phyloP scores from a whole-genome alignment of 495 filamentous ascomycete species.

The Aspergillus biplanus region DNA sequence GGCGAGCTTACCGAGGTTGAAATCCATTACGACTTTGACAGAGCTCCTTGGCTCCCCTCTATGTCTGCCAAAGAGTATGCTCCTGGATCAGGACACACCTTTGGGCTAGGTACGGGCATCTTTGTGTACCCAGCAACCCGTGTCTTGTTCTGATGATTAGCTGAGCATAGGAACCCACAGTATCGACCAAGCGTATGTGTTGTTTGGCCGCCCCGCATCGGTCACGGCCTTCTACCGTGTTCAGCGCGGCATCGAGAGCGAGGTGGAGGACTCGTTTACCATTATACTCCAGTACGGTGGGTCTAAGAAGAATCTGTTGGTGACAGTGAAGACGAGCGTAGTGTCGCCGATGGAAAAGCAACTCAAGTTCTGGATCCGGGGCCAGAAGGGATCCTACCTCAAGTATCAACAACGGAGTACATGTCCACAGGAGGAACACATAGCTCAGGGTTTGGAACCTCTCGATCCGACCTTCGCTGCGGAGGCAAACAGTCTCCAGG shows the following conservation, averaged over 20 bases:
- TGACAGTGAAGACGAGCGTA: conserved; percentile 10
- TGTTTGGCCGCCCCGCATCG: conserved; percentile 5
- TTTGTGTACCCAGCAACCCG: no score
- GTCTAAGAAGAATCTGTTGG: not conserved
- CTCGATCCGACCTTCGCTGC: conserved; percentile 1
- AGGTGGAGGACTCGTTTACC: conserved; percentile 14
- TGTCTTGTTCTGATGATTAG: no score
- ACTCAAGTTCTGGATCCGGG: conserved; percentile 13
- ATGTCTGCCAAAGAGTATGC: conserved; percentile 4
- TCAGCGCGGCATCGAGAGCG: not conserved
- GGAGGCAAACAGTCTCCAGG: not conserved
- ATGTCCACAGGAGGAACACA: conserved; percentile 9
- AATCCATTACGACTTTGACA: conserved; percentile 11
- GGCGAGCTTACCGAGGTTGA: conserved; percentile 1
- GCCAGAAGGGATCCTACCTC: not conserved
- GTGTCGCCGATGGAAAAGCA: conserved; percentile 9
- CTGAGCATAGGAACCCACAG: not conserved
- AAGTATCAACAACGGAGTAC: conserved; percentile 12
- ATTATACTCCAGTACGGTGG: conserved; percentile 10
- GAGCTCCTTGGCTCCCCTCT: not conserved
- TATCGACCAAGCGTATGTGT: conserved; percentile 8
- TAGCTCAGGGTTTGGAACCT: not conserved
- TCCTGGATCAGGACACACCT: not conserved
- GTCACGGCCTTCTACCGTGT: conserved; percentile 6
- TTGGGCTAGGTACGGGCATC: not conserved